phyloP scores from a whole-genome alignment of 1,284 basidiomycete species.

The Malassezia globosa region DNA sequence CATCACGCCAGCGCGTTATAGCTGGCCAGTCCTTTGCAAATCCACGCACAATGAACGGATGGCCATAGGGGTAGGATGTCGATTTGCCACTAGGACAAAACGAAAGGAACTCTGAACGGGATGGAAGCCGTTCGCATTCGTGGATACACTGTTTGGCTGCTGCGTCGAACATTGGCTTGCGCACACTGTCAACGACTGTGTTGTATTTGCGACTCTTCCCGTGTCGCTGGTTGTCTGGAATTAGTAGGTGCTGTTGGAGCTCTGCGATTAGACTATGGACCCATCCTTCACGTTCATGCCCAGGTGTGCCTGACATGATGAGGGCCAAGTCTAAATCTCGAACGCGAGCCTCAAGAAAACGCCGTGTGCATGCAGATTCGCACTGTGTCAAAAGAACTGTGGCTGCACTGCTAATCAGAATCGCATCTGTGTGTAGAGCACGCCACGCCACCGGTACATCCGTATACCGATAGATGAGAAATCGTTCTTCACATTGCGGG shows the following conservation, averaged over 20 bases:
- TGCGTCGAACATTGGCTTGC: not conserved
- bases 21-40: constrained; percentile 60
- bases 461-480: not conserved
- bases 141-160: too few relatives aligned
- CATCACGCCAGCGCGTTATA: constrained; percentile 50
- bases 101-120: not conserved
- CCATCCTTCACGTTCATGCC: not conserved
- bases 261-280: not conserved
- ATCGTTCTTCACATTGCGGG: not conserved
- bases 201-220: too few relatives aligned
- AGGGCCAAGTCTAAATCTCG: constrained; percentile 5
- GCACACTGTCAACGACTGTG: too few relatives aligned
- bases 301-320: not conserved
- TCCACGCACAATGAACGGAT: constrained; percentile 64
- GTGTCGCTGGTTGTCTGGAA: not conserved
- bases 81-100: not conserved
- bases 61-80: not conserved
- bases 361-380: too few relatives aligned
- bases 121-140: not conserved
- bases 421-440: not conserved
- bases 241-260: not conserved
- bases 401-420: not conserved
- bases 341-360: not conserved
- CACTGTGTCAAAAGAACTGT: not conserved
- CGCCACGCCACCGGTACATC: not conserved